Conservation (phyloP, 768 basidiomycete genomes). For the Fomitopsis pulvina region DNA sequence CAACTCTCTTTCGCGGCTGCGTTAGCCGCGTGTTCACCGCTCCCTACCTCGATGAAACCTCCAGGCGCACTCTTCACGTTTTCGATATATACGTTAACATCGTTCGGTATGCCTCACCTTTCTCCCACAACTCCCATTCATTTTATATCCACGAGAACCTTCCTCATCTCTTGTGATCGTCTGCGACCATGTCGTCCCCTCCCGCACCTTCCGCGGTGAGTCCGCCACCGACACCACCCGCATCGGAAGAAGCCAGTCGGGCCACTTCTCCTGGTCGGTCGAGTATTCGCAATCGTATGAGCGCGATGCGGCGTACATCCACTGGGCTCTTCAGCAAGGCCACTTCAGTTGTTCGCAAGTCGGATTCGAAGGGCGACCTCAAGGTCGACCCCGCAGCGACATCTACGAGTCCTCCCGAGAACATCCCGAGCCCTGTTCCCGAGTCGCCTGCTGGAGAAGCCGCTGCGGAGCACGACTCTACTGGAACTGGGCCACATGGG, state of each 20-base stretch:
- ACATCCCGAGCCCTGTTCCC: conserved; percentile 55
- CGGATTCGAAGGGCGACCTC: conserved; percentile 19
- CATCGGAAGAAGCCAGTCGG: conserved; percentile 1
- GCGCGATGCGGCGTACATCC: conserved; percentile 56
- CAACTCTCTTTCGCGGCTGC: conserved; percentile 6
- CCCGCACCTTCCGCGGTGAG: not conserved
- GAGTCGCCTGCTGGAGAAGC: conserved; percentile 63
- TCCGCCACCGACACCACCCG: conserved; percentile 7
- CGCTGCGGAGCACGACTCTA: conserved; percentile 25
- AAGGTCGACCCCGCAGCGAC: conserved; percentile 28
- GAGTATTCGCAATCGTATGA: conserved; percentile 56
- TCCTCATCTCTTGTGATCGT: not conserved
- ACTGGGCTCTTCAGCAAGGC: conserved; percentile 36
- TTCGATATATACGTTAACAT: conserved; percentile 12
- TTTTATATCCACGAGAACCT: not conserved
- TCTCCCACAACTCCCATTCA: conserved; percentile 5
- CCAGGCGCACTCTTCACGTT: conserved; percentile 8
- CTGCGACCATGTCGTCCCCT: conserved; percentile 12
- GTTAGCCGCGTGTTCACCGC: conserved; percentile 11
- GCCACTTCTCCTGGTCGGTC: conserved; percentile 17
- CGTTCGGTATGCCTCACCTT: not conserved
- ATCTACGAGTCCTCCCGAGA: conserved; percentile 14
- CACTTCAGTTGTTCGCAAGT: conserved; percentile 7
- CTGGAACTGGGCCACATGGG: conserved; percentile 11
- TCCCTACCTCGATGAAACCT: conserved; percentile 15